Evolutionary conservation across 768 basidiomycete genomes (phyloP).

Genomic region (Russula compacta): DNA sequence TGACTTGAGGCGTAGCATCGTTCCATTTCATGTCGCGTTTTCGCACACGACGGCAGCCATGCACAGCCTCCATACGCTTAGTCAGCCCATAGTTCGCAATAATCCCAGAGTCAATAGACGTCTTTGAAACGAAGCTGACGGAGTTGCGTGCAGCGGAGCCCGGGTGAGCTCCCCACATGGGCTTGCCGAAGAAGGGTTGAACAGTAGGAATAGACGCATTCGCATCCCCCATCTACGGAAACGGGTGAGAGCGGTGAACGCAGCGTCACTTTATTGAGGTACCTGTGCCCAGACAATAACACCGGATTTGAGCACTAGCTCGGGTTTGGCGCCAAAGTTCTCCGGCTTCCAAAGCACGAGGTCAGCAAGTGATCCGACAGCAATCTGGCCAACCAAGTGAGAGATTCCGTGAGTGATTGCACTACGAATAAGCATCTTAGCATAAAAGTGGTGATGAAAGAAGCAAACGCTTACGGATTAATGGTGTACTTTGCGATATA

Average conservation of each 20-base stretch:
- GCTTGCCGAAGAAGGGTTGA: constrained; percentile 75
- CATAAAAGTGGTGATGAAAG: not conserved
- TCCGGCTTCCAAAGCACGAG: constrained; percentile 94
- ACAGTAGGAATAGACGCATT: constrained; percentile 96
- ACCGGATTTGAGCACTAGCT: constrained; percentile 92
- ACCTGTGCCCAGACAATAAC: constrained; percentile 89
- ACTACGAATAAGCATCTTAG: constrained; percentile 31
- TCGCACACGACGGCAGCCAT: constrained; percentile 58
- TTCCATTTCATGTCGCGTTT: constrained; percentile 98
- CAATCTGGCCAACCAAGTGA: constrained; percentile 77
- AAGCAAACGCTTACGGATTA: constrained; percentile 66
- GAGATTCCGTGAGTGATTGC: constrained; percentile 93
- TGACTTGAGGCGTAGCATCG: constrained; percentile 67
- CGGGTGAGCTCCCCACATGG: constrained; percentile 89
- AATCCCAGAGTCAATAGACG: constrained; percentile 50
- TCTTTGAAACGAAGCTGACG: constrained; percentile 74
- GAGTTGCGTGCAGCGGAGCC: constrained; percentile 78
- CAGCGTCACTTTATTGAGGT: not conserved
- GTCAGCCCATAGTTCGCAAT: constrained; percentile 59
- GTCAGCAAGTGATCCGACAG: constrained; percentile 79
- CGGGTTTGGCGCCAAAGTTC: constrained; percentile 86
- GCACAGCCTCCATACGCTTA: constrained; percentile 69
- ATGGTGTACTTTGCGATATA: constrained; percentile 96
- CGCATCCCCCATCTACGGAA: constrained; percentile 82
- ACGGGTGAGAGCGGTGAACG: not conserved